Base-by-base conservation (phyloP, 495 filamentous ascomycete genomes). In the Staphylotrichum longicolle region DNA sequence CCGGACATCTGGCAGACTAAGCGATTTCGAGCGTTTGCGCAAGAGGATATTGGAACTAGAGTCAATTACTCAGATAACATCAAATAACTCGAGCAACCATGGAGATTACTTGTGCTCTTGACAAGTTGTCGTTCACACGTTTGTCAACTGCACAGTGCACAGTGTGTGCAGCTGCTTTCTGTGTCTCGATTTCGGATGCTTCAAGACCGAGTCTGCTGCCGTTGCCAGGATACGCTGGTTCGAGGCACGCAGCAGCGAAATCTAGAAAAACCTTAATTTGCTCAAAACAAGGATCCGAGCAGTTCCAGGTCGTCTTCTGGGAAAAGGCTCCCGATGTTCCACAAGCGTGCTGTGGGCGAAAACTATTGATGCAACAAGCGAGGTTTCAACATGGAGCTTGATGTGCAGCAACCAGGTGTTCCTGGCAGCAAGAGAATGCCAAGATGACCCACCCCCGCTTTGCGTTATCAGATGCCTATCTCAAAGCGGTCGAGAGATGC, bases 381-480 rank as follows among this genome's bases (percentile, higher is more conserved):
- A 41, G 45, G 55, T 34, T 37, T 40, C 11, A 33, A 9, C 20
- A 4, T 46, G 27, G 30, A 15, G 34, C 30, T 11, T 15, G n/a
- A 49, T 59, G 27, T 59, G 57, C 47, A 51, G 20, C 3, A 62
- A 62, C 7, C 53, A 47, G 33, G 51, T 52, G 32, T 55, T 7
- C 59, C 52, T 48, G 32, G 42, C 54, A 46, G 54, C 6, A 1
- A 27, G 20, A 27, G 20, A 27, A 27, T 1, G 40, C 50, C 32
- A 61, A 54, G 33, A 33, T 35, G 32, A 42, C 41, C n/a, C 40
- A 34, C 55, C 51, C 62, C 54, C 32, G 45, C 15, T 45, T 11
- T 30, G 4, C 35, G 35, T 60, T 60, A 63, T 63, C 61, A 44
- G 33, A 6, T 7, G 6, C 1, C 20, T 27, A 27, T 27, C 20